Percentiles rank a stretch among this genome's conserved stretches.
phyloP scores from a whole-genome alignment of 148 eudicot species.

The Camellia japonica region DNA sequence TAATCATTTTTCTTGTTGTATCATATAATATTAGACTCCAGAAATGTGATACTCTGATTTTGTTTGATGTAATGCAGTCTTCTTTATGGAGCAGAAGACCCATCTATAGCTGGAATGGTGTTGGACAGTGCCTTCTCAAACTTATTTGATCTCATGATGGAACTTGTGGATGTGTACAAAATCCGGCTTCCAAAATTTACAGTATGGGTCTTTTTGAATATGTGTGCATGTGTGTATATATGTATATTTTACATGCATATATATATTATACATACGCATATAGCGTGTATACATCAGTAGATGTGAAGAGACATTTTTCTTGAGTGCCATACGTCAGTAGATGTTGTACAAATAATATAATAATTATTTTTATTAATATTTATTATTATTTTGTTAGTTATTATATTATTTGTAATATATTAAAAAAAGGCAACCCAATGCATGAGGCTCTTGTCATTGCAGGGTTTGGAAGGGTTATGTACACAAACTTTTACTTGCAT shows the following conservation, averaged over 20 bases:
- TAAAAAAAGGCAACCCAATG: too few relatives aligned
- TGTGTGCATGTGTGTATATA: conserved; percentile 7
- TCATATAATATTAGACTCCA: not conserved
- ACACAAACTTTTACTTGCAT: too few relatives aligned
- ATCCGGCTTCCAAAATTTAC: conserved; percentile 92
- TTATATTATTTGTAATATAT: too few relatives aligned
- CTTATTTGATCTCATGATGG: conserved; percentile 86
- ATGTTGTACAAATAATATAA: too few relatives aligned
- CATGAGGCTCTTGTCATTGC: too few relatives aligned
- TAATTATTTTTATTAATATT: too few relatives aligned
- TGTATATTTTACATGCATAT: not conserved
- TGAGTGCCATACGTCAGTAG: too few relatives aligned
- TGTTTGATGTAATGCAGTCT: conserved; percentile 53
- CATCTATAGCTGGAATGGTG: conserved; percentile 89
- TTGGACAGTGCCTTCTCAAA: conserved; percentile 90
- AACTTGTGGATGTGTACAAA: conserved; percentile 87
- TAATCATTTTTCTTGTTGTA: not conserved
- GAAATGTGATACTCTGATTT: conserved; percentile 10
- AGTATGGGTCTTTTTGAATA: conserved; percentile 37
- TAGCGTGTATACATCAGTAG: too few relatives aligned
- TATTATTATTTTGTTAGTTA: too few relatives aligned
- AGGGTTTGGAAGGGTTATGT: too few relatives aligned
- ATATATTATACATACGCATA: not conserved
- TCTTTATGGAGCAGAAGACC: conserved; percentile 94
- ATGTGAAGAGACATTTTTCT: too few relatives aligned